A percentile compares a stretch with the other conserved stretches of the same genome.
These are phyloP conservation scores for Tuber borchii DNA, from an alignment of 495 filamentous ascomycete species.

Conservation along the genomic window DNA sequence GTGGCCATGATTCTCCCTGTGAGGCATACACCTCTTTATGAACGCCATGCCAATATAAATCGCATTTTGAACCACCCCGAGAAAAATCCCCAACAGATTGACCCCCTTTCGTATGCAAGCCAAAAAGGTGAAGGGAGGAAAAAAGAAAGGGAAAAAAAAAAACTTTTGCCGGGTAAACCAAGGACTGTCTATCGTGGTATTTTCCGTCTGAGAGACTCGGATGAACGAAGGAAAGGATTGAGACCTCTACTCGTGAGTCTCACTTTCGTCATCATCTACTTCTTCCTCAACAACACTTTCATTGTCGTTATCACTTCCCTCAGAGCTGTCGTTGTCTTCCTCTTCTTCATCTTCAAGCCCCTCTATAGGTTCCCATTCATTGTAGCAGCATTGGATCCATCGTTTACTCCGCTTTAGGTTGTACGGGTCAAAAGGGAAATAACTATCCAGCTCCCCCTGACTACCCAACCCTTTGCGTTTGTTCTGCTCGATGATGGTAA, in stretches of 20 bases:
- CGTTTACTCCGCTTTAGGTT: slow-evolving; percentile 72
- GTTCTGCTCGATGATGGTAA: slow-evolving; percentile 80
- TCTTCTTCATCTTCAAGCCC: slow-evolving; percentile 60
- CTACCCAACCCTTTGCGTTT: slow-evolving; percentile 56
- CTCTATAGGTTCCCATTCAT: slow-evolving; percentile 72
- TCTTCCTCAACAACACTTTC: slow-evolving; percentile 29
- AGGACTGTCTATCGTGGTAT: neutral
- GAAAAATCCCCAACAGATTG: neutral
- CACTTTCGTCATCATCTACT: slow-evolving; percentile 23
- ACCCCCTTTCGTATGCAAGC: neutral
- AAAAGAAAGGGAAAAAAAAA: neutral
- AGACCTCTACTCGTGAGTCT: neutral
- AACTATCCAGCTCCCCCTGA: slow-evolving; percentile 60
- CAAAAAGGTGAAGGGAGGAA: neutral
- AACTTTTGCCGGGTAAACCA: neutral
- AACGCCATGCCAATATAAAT: slow-evolving; percentile 4
- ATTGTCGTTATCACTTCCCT: slow-evolving; percentile 46
- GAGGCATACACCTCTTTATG: neutral
- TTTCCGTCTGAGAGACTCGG: neutral
- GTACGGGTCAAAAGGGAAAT: slow-evolving; percentile 97
- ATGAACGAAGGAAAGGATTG: neutral
- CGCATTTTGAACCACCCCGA: neutral
- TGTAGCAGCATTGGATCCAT: slow-evolving; percentile 81
- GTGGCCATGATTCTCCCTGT: neutral
- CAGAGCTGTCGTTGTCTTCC: slow-evolving; percentile 48